These are phyloP conservation scores for Quercus ilex DNA, from an alignment of 306 rosid species.

Conservation along the genomic window DNA sequence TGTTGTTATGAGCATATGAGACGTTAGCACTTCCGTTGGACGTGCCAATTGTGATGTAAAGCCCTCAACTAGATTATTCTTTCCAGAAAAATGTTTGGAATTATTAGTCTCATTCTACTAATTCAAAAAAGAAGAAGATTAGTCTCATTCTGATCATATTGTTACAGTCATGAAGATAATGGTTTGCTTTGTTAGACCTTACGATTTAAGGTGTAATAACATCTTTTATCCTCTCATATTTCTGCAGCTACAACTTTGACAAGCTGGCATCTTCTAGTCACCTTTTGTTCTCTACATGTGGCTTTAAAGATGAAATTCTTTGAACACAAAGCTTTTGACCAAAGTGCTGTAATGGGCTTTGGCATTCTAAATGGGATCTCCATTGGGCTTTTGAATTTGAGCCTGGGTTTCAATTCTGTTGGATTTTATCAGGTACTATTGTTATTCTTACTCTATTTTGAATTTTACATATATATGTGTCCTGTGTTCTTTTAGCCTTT, in stretches of 20 bases:
- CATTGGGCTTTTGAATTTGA: conserved; percentile 92
- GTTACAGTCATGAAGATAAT: not conserved
- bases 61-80: not conserved
- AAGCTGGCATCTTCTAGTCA: conserved; percentile 99
- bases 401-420: conserved; percentile 97
- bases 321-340: conserved; percentile 91
- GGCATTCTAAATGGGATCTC: conserved; percentile 97
- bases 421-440: conserved; percentile 89
- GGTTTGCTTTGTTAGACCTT: not conserved
- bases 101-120: not conserved
- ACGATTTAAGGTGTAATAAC: not conserved
- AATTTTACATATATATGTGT: conserved; percentile 7
- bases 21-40: not conserved
- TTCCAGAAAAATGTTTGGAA: not conserved
- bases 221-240: conserved; percentile 7
- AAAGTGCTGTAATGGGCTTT: conserved; percentile 77
- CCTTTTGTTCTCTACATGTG: conserved; percentile 92
- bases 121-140: not conserved
- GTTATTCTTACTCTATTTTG: conserved; percentile 14
- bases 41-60: not conserved
- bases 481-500: conserved; percentile 5
- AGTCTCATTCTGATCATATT: not conserved
- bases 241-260: conserved; percentile 96
- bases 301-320: conserved; percentile 81
- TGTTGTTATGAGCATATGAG: not conserved